Base-by-base conservation (phyloP, 2,329 filamentous ascomycete genomes). In the Alternaria brassicae region DNA sequence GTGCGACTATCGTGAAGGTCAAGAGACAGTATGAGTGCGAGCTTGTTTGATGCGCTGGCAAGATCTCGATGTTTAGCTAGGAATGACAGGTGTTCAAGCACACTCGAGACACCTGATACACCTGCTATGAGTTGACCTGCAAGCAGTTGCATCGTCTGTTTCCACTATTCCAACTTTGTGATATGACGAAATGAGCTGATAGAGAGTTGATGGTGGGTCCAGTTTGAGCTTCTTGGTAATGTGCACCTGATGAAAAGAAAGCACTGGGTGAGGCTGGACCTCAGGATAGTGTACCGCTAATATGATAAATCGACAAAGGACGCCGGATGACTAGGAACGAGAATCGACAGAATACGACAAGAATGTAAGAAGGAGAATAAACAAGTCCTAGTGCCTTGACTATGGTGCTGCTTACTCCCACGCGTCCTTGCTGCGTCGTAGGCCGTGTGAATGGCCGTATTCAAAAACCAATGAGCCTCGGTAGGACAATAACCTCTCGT, bases 201-300 rank as follows among this genome's bases (percentile, higher is more conserved):
- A 30, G 23, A 45, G 21, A 19, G 49, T 37, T 25, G 42, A 37
- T 34, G 53, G 53, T 39, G 53, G 42, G 53, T 54, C 40, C 57
- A 56, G 48, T 45, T 56, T 59, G 56, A 55, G 50, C 45, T 37
- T 32, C 39, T n/a, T 47, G 21, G 37, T 19, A 53, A 37, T 15
- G 37, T 48, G 12, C 40, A 60, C 44, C 48, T 60, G 53, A 60
- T 53, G 57, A 58, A 41, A 21, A 44, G 28, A 36, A 44, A 32
- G 21, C 36, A 30, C 21, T 10, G 48, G 27, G 15, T 32, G 36
- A 28, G 51, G 36, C n/a, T n/a, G n/a, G n/a, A n/a, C n/a, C n/a
- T n/a, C n/a, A 39, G 25, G 36, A n/a, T 32, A 21, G 37, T 42
- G 8, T 7, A 48, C 28, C 28, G 19, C 44, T 25, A 23, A 32